Evolutionary conservation across 768 basidiomycete species (phyloP), one percentile per base, ranked within the genome.

Genomic region (Nidularia sp.): DNA sequence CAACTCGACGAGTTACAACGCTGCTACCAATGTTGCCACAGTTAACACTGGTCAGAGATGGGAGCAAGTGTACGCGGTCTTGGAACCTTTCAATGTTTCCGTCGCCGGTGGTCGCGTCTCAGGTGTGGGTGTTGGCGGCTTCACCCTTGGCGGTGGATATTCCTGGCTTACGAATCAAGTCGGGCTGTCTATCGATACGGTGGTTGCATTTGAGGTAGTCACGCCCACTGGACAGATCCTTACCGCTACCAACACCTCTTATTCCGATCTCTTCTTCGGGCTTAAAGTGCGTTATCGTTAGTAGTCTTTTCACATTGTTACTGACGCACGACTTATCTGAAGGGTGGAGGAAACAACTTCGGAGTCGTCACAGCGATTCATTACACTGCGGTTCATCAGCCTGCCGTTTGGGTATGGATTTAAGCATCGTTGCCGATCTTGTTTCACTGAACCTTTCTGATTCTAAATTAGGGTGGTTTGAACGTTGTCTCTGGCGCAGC

Each of bases 261-360:
- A 75, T 44, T 50, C 71, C 0, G 63, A 68, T 15, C 61, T 79
- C 2, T 78, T 77, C 59, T 74, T 70, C 47, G 77, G 66, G 0
- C 51, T 77, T 12, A 72, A 73, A 63, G 72, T 72, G 33, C 5
- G 55, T 51, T 41, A 41, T 41, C 12, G 10, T 41, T 10, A 12
- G 13, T 22, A 9, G 0, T 29, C 4, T 29, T 29, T 29, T 29
- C 25, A 4, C 25, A 29, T 39, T 1, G 13, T 8, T 34, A 22
- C 6, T 32, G n/a, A 34, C 25, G 25, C 25, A 29, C 25, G 25
- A 45, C 29, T 39, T 34, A 41, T 41, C 15, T 10, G 1, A 54
- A 84, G 80, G 85, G 85, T 33, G 84, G 84, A 7, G 61, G 72
- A 56, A 85, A 87, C 55, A 87, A 86, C 55, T 85, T 83, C 53